Evolutionary conservation across 306 rosid genomes (phyloP), one percentile per base, ranked within the genome.

Genomic region (Oxytropis ochrocephala): DNA sequence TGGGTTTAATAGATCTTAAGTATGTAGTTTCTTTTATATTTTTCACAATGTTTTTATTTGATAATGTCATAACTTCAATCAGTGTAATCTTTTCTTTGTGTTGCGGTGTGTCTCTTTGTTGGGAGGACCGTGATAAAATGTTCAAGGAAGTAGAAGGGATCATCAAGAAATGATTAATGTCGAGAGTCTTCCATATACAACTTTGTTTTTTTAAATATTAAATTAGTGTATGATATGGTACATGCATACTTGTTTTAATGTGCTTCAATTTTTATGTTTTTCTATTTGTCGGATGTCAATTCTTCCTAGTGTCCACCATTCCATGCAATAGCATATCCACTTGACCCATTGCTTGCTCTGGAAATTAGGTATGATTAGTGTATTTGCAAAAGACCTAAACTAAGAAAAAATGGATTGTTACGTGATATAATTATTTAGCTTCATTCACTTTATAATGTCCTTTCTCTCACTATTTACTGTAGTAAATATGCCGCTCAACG

Each of bases 291-390:
- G 91, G 99, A 85, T 88, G 86, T 91, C 99, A 14, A 91, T 94
- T 81, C 93, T 94, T 74, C 99, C 99, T 18, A 94, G 99, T 70
- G 99, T 94, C 69, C 99, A 94, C 99, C 99, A 65, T 94, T 94
- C 87, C 99, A 94, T 67, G 99, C 99, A 46, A 94, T 94, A 59
- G 99, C 99, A 49, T n/a, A n/a, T n/a, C n/a, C n/a, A n/a, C n/a
- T n/a, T n/a, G n/a, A n/a, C n/a, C n/a, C n/a, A n/a, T n/a, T 91
- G 74, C 89, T 94, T 75, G 97, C 99, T 18, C 95, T 94, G 82
- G 99, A 94, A 66, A 88, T 94, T 56, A 94, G 99, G 99, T 90
- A 79, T 47, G 53, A 51, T 17, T 44, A 18, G 29, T 29, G 48
- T 66, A 58, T 71, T 57, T 16, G 6, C 21, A 21, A 42, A 35